phyloP scores from a whole-genome alignment of 257 asterid species.

The Nicotiana sylvestris region DNA sequence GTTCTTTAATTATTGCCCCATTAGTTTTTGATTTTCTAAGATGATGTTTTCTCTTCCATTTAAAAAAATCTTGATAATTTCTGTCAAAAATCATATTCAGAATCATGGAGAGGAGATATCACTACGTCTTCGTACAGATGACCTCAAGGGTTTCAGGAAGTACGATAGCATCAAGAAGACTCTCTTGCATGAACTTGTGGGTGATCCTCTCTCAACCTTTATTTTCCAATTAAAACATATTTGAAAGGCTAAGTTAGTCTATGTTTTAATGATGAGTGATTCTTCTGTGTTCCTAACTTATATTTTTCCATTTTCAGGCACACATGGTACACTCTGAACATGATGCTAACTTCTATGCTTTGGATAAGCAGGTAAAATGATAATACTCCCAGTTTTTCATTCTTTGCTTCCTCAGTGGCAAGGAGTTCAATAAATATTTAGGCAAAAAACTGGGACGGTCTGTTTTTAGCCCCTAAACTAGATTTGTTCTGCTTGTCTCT shows the following conservation, averaged over 20 bases:
- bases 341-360: conserved; percentile 67
- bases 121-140: conserved; percentile 88
- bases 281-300: neutral
- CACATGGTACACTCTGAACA: conserved; percentile 92
- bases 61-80: conserved; percentile 20
- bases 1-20: neutral
- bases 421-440: neutral
- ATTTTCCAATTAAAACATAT: conserved; percentile 3
- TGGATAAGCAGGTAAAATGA: conserved; percentile 62
- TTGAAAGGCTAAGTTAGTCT: neutral
- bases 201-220: conserved; percentile 2
- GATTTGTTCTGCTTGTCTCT: neutral
- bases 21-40: conserved; percentile 7
- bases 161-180: conserved; percentile 79
- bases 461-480: neutral
- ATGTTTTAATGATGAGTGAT: neutral
- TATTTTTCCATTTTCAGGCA: conserved; percentile 46
- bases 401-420: neutral
- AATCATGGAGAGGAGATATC: conserved; percentile 97
- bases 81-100: conserved; percentile 30
- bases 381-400: conserved; percentile 6
- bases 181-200: conserved; percentile 88
- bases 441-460: neutral
- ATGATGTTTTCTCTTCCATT: conserved; percentile 11
- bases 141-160: conserved; percentile 94